Percentiles rank a stretch among this genome's conserved stretches.
phyloP scores from a whole-genome alignment of 2,329 filamentous ascomycete genomes.

The Biscogniauxia sp. region DNA sequence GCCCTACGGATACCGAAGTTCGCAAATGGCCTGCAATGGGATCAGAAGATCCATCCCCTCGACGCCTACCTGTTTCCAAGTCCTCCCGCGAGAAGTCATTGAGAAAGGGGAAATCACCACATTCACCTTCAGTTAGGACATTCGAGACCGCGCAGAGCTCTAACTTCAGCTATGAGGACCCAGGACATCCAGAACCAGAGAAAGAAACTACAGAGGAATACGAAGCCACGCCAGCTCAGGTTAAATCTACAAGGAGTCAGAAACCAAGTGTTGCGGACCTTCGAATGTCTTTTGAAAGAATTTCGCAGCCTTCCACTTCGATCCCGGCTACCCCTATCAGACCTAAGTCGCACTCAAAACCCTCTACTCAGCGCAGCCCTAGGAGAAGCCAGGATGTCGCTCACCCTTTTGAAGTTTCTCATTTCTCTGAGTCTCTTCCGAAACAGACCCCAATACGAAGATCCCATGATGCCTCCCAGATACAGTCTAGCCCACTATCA shows the following conservation, averaged over 20 bases:
- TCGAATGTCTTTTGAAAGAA: conserved; percentile 33
- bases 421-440: not conserved
- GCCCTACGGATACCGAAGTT: not conserved
- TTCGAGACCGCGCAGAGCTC: conserved; percentile 1
- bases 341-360: conserved; percentile 3
- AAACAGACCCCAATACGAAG: not conserved
- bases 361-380: not conserved
- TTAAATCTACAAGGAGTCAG: conserved; percentile 9
- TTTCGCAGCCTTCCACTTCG: conserved; percentile 4
- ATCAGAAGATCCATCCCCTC: conserved; percentile 5
- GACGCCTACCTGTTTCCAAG: conserved; percentile 7
- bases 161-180: not conserved
- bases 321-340: not conserved
- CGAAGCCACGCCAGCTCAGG: not conserved
- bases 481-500: not conserved
- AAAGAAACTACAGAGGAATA: conserved; percentile 1
- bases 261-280: conserved; percentile 35
- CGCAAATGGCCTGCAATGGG: not conserved
- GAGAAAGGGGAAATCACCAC: conserved; percentile 7
- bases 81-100: conserved; percentile 10
- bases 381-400: conserved; percentile 5
- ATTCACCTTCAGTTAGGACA: conserved; percentile 3
- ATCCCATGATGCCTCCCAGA: not conserved
- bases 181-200: not conserved
- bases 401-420: not conserved